These are phyloP conservation scores for Xenoacremonium recifei DNA, from an alignment of 2,329 filamentous ascomycete species.

Conservation along the genomic window DNA sequence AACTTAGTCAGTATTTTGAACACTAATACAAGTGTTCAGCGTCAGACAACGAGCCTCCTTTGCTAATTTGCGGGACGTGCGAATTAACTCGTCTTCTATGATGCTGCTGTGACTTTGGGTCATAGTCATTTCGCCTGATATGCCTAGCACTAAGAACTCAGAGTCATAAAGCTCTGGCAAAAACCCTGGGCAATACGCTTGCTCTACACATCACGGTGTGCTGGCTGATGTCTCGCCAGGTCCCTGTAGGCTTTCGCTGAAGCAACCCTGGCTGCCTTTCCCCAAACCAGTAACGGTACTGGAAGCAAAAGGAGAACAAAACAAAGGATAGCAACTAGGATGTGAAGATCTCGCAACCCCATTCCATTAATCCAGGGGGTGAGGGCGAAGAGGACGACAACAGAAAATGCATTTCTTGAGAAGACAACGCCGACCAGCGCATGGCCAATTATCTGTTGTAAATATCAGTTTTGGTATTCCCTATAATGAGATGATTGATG, in stretches of 20 bases:
- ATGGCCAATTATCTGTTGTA: slow-evolving; percentile 21
- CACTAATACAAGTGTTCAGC: too few relatives aligned
- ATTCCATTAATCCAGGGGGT: slow-evolving; percentile 22
- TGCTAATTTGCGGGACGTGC: too few relatives aligned
- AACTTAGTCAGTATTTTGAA: too few relatives aligned
- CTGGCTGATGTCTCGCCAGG: slow-evolving; percentile 8
- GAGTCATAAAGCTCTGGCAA: too few relatives aligned
- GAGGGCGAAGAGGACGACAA: slow-evolving; percentile 18
- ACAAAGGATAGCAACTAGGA: slow-evolving; percentile 9
- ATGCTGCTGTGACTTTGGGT: too few relatives aligned
- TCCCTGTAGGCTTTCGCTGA: slow-evolving; percentile 8
- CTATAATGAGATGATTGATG: background rate
- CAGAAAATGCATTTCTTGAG: slow-evolving; percentile 20
- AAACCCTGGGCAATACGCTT: too few relatives aligned
- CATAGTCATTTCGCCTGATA: too few relatives aligned
- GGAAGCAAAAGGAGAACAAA: slow-evolving; percentile 9
- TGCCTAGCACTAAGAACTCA: too few relatives aligned
- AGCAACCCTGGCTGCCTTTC: slow-evolving; percentile 8
- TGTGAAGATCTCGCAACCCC: slow-evolving; percentile 13
- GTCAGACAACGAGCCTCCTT: too few relatives aligned
- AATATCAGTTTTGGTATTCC: background rate
- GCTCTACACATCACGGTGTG: slow-evolving; percentile 1
- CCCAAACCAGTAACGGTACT: slow-evolving; percentile 10
- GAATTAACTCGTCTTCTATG: too few relatives aligned
- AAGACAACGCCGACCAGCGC: slow-evolving; percentile 23